phyloP scores from a whole-genome alignment of 2,329 filamentous ascomycete species.

The Achaetomium macrosporum region DNA sequence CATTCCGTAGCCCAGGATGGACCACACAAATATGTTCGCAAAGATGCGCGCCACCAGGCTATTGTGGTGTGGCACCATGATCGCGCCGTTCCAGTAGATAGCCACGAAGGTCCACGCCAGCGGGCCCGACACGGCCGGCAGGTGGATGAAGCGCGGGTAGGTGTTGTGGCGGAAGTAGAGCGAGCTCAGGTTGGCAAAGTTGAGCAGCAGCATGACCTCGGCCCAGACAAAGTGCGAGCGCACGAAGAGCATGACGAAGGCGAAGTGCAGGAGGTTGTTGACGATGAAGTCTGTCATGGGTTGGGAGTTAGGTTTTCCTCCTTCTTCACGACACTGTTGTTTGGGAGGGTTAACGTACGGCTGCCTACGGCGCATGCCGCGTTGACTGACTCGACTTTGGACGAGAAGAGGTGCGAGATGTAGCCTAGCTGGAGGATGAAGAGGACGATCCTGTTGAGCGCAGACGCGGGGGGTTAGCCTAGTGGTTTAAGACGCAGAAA shows the following conservation, averaged over 20 bases:
- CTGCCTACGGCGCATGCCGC: constrained; percentile 70
- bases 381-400: constrained; percentile 55
- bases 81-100: constrained; percentile 83
- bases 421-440: constrained; percentile 73
- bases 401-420: constrained; percentile 68
- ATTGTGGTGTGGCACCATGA: constrained; percentile 65
- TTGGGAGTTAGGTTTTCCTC: background rate
- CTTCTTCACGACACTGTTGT: background rate
- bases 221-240: constrained; percentile 68
- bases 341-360: background rate
- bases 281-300: constrained; percentile 67
- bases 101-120: constrained; percentile 82
- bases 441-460: constrained; percentile 56
- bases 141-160: constrained; percentile 69
- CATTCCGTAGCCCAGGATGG: constrained; percentile 66
- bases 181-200: constrained; percentile 72
- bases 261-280: constrained; percentile 77
- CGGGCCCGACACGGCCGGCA: constrained; percentile 68
- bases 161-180: constrained; percentile 74
- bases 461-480: background rate
- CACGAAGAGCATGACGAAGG: constrained; percentile 78
- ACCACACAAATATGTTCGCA: constrained; percentile 85
- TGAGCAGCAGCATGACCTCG: constrained; percentile 69
- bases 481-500: background rate
- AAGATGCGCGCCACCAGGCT: constrained; percentile 67